Conservation (phyloP, 129 eudicot species). For the Mikania micrantha region DNA sequence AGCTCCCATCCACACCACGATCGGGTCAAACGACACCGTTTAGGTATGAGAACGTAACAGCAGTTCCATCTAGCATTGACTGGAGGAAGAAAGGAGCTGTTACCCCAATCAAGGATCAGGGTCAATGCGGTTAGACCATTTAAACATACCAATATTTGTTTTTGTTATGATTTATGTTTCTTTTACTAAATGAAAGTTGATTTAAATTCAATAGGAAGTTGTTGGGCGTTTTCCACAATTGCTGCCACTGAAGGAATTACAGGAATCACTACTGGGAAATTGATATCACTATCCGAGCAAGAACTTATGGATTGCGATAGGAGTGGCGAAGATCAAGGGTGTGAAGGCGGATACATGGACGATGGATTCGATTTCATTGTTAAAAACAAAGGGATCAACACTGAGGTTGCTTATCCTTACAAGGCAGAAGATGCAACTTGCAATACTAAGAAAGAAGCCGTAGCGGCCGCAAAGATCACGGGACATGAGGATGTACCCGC, state of each 20-base stretch:
- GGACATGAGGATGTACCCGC: constrained; percentile 33
- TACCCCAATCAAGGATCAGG: constrained; percentile 15
- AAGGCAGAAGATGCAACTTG: constrained; percentile 21
- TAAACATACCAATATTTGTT: neutral
- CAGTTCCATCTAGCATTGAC: constrained; percentile 16
- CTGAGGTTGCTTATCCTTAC: constrained; percentile 32
- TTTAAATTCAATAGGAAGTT: constrained; percentile 45
- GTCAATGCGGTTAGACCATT: constrained; percentile 12
- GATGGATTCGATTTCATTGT: constrained; percentile 51
- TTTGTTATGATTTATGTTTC: no score
- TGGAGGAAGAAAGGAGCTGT: constrained; percentile 17
- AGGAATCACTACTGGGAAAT: constrained; percentile 46
- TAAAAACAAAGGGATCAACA: constrained; percentile 34
- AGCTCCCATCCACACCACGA: no score
- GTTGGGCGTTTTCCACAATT: constrained; percentile 78
- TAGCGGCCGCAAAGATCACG: constrained; percentile 22
- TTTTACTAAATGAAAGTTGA: neutral
- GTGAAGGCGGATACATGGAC: constrained; percentile 80
- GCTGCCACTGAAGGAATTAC: constrained; percentile 69
- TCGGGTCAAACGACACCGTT: no score
- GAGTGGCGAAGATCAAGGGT: constrained; percentile 47
- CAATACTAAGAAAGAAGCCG: constrained; percentile 15
- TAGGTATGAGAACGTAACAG: no score
- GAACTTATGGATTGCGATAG: constrained; percentile 22
- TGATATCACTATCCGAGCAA: constrained; percentile 52